Base-by-base conservation (phyloP, 495 filamentous ascomycete genomes). In the Penicillium malachiteum region DNA sequence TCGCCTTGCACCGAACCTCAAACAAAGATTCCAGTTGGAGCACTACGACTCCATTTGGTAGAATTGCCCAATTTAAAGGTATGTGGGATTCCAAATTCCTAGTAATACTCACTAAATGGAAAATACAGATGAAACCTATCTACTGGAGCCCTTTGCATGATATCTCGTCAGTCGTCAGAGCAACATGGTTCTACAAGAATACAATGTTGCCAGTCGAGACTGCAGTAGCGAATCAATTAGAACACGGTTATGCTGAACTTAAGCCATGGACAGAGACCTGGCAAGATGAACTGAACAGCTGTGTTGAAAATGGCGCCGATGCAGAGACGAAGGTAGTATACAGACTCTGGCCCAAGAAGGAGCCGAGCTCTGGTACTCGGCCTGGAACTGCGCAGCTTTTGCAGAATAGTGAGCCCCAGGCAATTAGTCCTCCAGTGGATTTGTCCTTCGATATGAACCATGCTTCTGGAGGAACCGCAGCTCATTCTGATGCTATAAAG, bases 131-230 rank as follows among this genome's bases (percentile, higher is more conserved):
- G 92, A 88, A 92, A 67, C 94, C 94, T 0, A 97, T 97, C 39
- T 98, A 98, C 63, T 98, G 94, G 94, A 91, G 86, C 34, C 93
- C 94, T n/a, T 81, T 97, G 17, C 89, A 96, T 58, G 94, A 98
- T 64, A 81, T 96, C 13, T 87, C 90, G 8, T 77, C 79, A 9
- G 92, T 97, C 7, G 73, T 89, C 63, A 83, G 94, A 39, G 92
- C 89, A 1, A 97, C 94, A 0, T 98, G 94, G 94, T 97, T 98
- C 65, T 97, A 97, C 69, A 87, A 86, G 65, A 91, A 96, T 64
- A 91, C 90, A 3, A 95, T 97, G 90, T 73, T 87, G 30, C 94
- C 94, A 1, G 85, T 98, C 8, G 90, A 96, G 60, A 81, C 89
- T 4, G 78, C 84, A n/a, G 86, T 96, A 37, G 92, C 94, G 31